Evolutionary conservation across 2,329 filamentous ascomycete genomes (phyloP).

Genomic region (Plectosphaerella cucumerina): DNA sequence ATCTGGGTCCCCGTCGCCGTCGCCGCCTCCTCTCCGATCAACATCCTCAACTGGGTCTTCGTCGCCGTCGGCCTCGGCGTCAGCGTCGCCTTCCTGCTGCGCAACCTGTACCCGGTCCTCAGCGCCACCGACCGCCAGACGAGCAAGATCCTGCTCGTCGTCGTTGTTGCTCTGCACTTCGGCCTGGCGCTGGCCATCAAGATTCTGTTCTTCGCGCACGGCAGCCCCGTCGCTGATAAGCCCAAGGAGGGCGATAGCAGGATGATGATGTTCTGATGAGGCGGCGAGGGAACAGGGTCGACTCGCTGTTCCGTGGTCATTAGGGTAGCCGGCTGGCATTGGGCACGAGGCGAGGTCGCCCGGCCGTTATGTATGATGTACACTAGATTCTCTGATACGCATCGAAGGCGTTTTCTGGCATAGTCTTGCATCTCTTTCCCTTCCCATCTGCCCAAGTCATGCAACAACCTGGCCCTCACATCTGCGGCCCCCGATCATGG

Average conservation of each 20-base stretch:
- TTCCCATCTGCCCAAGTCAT: too few relatives aligned
- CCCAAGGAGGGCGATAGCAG: slow-evolving; percentile 2
- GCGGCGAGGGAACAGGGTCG: neutral
- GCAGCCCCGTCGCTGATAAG: slow-evolving; percentile 44
- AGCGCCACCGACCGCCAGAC: slow-evolving; percentile 90
- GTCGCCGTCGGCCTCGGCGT: slow-evolving; percentile 81
- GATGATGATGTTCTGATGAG: neutral
- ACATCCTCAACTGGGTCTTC: slow-evolving; percentile 88
- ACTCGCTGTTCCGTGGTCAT: neutral
- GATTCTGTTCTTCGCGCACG: slow-evolving; percentile 89
- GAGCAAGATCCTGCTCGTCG: slow-evolving; percentile 78
- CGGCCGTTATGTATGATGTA: neutral
- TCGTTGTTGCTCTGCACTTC: slow-evolving; percentile 81
- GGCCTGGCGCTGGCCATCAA: slow-evolving; percentile 94
- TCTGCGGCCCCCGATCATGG: neutral
- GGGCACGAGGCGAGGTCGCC: neutral
- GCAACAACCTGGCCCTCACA: neutral
- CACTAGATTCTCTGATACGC: neutral
- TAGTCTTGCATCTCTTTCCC: too few relatives aligned
- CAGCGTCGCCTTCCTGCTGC: slow-evolving; percentile 77
- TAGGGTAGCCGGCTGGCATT: neutral
- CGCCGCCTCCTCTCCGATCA: slow-evolving; percentile 83
- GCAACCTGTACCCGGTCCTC: slow-evolving; percentile 87
- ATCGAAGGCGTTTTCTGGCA: too few relatives aligned
- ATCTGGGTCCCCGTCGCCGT: slow-evolving; percentile 95